phyloP scores from a whole-genome alignment of 257 asterid genomes.

The Nicotiana undulata region DNA sequence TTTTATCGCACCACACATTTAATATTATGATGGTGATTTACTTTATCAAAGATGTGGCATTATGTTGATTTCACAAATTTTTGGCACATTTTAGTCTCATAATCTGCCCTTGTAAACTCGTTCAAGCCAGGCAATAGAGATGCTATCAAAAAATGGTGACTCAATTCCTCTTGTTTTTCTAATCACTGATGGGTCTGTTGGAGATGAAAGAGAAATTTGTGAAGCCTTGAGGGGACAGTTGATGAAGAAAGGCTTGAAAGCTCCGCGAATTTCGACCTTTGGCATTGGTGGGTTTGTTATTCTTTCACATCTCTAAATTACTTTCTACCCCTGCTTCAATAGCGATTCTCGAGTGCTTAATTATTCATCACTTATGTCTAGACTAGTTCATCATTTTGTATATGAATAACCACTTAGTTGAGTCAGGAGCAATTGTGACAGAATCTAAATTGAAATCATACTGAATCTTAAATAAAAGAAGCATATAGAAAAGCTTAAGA shows the following conservation, averaged over 20 bases:
- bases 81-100: neutral
- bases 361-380: neutral
- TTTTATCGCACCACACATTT: neutral
- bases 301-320: neutral
- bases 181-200: constrained; percentile 83
- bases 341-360: neutral
- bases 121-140: constrained; percentile 55
- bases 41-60: neutral
- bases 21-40: neutral
- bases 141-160: constrained; percentile 45
- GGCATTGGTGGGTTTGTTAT: constrained; percentile 58
- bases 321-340: neutral
- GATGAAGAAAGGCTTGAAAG: constrained; percentile 40
- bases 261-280: constrained; percentile 74
- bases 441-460: too few species aligned
- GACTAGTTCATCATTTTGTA: too few species aligned
- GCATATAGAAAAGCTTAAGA: too few species aligned
- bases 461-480: too few species aligned
- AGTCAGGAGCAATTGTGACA: too few species aligned
- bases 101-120: constrained; percentile 1
- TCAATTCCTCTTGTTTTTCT: constrained; percentile 53
- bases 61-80: neutral
- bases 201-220: constrained; percentile 72
- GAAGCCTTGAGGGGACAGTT: constrained; percentile 34
- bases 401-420: too few species aligned